Evolutionary conservation across 2,329 filamentous ascomycete genomes (phyloP).

Genomic region (Trichoderma koningiopsis): DNA sequence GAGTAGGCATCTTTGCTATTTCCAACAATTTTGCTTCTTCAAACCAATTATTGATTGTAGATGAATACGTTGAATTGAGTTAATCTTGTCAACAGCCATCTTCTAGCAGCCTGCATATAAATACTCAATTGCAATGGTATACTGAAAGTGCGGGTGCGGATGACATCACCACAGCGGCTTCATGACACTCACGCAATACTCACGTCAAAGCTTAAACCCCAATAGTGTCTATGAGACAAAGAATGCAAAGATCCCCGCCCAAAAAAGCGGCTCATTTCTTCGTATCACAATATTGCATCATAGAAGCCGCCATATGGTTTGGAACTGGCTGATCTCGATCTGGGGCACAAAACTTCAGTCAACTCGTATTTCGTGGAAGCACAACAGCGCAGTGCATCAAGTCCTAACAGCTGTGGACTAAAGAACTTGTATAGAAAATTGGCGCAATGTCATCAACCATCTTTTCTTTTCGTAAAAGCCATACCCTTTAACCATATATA

Average conservation of each 20-base stretch:
- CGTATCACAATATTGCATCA: conserved; percentile 15
- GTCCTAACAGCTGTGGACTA: neutral
- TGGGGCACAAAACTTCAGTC: neutral
- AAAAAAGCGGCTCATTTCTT: neutral
- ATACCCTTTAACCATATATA: conserved; percentile 16
- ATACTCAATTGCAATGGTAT: neutral
- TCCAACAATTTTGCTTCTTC: neutral
- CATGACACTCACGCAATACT: neutral
- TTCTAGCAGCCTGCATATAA: neutral
- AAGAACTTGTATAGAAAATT: neutral
- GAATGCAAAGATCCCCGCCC: neutral
- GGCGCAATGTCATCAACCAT: conserved; percentile 19
- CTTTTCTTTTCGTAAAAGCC: conserved; percentile 11
- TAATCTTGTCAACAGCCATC: neutral
- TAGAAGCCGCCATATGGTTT: neutral
- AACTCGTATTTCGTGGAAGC: neutral
- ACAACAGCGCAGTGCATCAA: neutral
- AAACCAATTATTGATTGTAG: neutral
- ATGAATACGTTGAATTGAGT: neutral
- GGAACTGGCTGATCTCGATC: neutral
- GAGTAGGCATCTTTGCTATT: conserved; percentile 8
- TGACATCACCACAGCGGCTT: conserved; percentile 19
- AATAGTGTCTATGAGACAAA: neutral
- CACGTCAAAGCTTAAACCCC: neutral
- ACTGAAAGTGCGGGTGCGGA: neutral